A percentile compares a stretch with the other conserved stretches of the same genome.
Evolutionary conservation across 2,329 filamentous ascomycete species (phyloP).

Genomic region (Penicillium sp.): DNA sequence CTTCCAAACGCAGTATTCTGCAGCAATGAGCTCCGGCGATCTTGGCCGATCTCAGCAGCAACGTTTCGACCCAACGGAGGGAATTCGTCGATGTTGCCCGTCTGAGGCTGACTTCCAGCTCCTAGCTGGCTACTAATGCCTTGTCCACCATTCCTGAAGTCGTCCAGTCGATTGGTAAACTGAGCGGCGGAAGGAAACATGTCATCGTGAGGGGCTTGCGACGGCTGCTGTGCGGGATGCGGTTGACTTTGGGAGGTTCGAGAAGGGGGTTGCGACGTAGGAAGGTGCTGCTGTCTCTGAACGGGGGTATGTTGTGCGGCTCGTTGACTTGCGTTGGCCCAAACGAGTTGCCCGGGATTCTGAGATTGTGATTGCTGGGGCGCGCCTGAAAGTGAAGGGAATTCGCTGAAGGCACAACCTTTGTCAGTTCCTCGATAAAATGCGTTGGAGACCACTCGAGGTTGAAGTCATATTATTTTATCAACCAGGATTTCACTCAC

Average conservation of each 20-base stretch:
- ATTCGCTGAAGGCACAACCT: conserved; percentile 50
- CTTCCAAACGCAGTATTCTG: conserved; percentile 49
- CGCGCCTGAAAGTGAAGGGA: conserved; percentile 60
- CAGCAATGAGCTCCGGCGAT: conserved; percentile 52
- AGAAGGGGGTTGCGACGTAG: conserved; percentile 43
- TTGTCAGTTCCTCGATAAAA: conserved; percentile 11
- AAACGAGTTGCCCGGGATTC: conserved; percentile 54
- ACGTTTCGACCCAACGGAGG: conserved; percentile 57
- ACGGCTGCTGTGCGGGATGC: conserved; percentile 43
- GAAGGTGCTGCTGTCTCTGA: conserved; percentile 51
- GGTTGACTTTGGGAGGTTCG: conserved; percentile 41
- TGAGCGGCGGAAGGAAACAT: conserved; percentile 49
- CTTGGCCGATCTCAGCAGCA: conserved; percentile 51
- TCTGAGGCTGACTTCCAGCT: conserved; percentile 52
- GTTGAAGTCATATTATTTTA: background rate
- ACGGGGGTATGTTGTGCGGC: conserved; percentile 54
- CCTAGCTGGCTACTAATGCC: conserved; percentile 54
- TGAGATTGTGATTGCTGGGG: conserved; percentile 55
- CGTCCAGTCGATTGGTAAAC: conserved; percentile 53
- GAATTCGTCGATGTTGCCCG: conserved; percentile 60
- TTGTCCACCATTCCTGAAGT: conserved; percentile 59
- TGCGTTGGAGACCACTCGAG: background rate
- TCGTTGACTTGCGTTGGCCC: conserved; percentile 59
- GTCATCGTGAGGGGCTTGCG: conserved; percentile 50
- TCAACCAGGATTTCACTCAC: conserved; percentile 44